Evolutionary conservation across 2,329 filamentous ascomycete genomes (phyloP), one percentile per base, ranked within the genome.

Genomic region (Epichloe typhina): DNA sequence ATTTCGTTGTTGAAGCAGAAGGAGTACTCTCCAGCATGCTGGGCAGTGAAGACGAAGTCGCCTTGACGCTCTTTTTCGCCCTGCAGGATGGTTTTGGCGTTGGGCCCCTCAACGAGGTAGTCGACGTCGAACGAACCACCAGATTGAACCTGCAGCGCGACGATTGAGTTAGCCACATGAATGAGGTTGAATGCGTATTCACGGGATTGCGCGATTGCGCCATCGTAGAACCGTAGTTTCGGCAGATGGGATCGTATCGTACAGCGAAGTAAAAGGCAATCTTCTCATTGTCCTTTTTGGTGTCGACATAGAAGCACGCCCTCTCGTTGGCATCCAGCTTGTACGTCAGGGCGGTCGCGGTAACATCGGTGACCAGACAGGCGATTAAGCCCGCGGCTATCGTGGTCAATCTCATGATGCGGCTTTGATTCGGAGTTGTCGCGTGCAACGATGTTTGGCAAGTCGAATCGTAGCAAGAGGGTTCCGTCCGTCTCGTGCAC

Each of bases 1-100:
- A 98, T 95, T 65, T 93, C 86, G 64, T 98, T 98, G 71, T 90
- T 86, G 75, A 98, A 98, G 78, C 93, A 98, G 74, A 98, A 97
- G 50, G 83, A 81, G 72, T 97, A 96, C 63, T 97, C 91, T 57
- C 93, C 93, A 6, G 78, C 64, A 49, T 88, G 81, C 62, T 88
- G 88, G 44, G 90, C 93, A 0, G 90, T 95, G 69, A 98, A 98
- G 55, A 98, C 93, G 64, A 95, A 97, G 70, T 98, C 93, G 50
- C 91, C 93, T 71, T 97, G 91, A 57, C 91, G 82, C 72, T 86
- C 93, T 72, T 95, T 97, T 59, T 83, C 76, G 54, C 90, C 93
- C 54, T 90, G 82, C 61, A 97, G 72, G 54, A 98, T 84, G 54
- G 88, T 69, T 69, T 86, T 90, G 63, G 85, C 82, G 58, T 79